Base-by-base conservation (phyloP, 768 basidiomycete genomes). In the Suillus cothurnatus region DNA sequence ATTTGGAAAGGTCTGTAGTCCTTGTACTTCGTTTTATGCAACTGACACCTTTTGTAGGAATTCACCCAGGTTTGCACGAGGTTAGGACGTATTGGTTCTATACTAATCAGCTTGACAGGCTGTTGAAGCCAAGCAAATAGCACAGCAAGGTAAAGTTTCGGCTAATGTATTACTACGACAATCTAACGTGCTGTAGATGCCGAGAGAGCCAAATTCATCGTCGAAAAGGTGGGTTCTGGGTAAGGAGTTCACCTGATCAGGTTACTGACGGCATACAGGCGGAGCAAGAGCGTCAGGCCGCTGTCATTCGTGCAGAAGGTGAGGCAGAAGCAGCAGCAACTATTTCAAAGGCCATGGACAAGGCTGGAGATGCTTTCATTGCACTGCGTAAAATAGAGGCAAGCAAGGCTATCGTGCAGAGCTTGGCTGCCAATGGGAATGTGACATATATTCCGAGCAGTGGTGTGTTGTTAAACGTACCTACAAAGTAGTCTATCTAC, bases 101-200 rank as follows among this genome's bases (percentile, higher is more conserved):
- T 31, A 53, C 67, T 65, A 21, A 70, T 63, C 0, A 58, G 15
- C 36, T 56, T 64, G 61, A 39, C 56, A 84, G 89, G 97, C 97
- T n/a, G 97, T 99, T 11, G 97, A 99, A 80, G 97, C 97, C 47
- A 99, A 99, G 78, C 97, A 99, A 78, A 98, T 99, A 76, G 97
- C 97, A 12, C 97, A 99, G 77, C 97, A 99, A 86, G 93, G 93
- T 94, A 70, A 57, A 81, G 68, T 5, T n/a, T 7, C 26, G 12
- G 19, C 6, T 41, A 5, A 6, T 12, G 7, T 41, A 6, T 19
- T 31, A 21, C 39, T 28, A 11, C 8, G 19, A 58, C 62, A 57
- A 19, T n/a, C 56, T 73, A 56, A 76, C 67, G 6, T 43, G 19
- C 15, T 45, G 34, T 70, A 95, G 97, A 99, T 80, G 97, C 97